Evolutionary conservation across 2,329 filamentous ascomycete genomes (phyloP).

Genomic region (Blastomyces gilchristii): DNA sequence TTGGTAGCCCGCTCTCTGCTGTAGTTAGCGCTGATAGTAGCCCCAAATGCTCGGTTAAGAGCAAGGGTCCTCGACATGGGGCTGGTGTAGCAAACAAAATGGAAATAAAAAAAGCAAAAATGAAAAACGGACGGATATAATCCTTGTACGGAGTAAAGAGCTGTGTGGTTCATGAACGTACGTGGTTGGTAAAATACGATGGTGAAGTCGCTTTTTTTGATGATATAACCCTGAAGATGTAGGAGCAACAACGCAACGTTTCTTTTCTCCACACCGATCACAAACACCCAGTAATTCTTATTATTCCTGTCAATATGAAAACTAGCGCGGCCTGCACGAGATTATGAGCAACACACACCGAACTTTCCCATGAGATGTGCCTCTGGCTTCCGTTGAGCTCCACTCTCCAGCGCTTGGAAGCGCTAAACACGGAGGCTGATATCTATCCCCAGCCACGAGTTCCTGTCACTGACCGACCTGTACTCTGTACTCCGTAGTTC

Average conservation of each 20-base stretch:
- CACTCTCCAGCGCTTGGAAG: neutral
- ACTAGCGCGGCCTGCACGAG: too few relatives aligned
- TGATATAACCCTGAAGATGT: too few relatives aligned
- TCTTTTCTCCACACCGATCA: too few relatives aligned
- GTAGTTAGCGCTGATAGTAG: neutral
- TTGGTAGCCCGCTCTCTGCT: too few relatives aligned
- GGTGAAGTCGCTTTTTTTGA: neutral
- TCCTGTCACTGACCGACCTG: neutral
- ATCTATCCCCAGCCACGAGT: neutral
- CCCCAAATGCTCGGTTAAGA: neutral
- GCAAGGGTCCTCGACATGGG: neutral
- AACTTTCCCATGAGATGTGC: too few relatives aligned
- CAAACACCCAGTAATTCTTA: too few relatives aligned
- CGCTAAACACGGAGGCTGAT: neutral
- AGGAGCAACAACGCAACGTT: too few relatives aligned
- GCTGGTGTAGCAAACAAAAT: neutral
- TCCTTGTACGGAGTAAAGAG: neutral
- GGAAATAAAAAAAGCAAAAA: neutral
- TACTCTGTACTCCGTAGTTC: too few relatives aligned
- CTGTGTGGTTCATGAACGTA: neutral
- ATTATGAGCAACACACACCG: too few relatives aligned
- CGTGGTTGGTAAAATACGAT: neutral
- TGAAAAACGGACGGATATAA: neutral
- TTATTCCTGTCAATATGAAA: too few relatives aligned
- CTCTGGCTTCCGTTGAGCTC: neutral